These are phyloP conservation scores for Hebeloma cylindrosporum DNA, from an alignment of 768 basidiomycete genomes.

Conservation along the genomic window DNA sequence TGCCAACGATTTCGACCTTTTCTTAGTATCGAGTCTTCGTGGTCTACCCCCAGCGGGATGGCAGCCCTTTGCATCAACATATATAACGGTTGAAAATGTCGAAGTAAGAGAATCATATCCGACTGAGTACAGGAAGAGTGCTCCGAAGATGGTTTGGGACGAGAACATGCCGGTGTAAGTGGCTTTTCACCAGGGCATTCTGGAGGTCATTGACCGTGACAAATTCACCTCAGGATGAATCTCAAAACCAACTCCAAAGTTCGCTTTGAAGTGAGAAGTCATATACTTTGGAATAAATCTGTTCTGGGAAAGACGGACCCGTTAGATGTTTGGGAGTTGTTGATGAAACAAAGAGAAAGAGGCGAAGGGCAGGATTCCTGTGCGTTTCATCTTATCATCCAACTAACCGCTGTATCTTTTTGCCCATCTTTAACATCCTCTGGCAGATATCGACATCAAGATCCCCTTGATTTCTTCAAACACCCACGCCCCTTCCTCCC, in stretches of 20 bases:
- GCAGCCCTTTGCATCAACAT: conserved; percentile 18
- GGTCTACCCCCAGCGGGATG: conserved; percentile 20
- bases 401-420: neutral
- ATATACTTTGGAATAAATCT: conserved; percentile 18
- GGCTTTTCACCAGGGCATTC: neutral
- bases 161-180: conserved; percentile 23
- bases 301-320: conserved; percentile 18
- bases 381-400: conserved; percentile 1
- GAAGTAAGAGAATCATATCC: conserved; percentile 16
- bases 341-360: conserved; percentile 19
- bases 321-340: conserved; percentile 14
- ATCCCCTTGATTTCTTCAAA: conserved; percentile 15
- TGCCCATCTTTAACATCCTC: neutral
- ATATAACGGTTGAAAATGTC: conserved; percentile 17
- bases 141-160: conserved; percentile 15
- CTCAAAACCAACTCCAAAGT: conserved; percentile 17
- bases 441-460: conserved; percentile 14
- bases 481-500: neutral
- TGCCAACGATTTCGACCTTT: neutral
- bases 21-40: conserved; percentile 18
- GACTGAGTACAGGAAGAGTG: conserved; percentile 18
- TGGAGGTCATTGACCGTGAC: neutral
- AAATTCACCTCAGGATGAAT: conserved; percentile 12
- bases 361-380: conserved; percentile 18
- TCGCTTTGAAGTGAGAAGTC: conserved; percentile 20